phyloP scores from a whole-genome alignment of 345 rosid species.

The Ricinus communis region DNA sequence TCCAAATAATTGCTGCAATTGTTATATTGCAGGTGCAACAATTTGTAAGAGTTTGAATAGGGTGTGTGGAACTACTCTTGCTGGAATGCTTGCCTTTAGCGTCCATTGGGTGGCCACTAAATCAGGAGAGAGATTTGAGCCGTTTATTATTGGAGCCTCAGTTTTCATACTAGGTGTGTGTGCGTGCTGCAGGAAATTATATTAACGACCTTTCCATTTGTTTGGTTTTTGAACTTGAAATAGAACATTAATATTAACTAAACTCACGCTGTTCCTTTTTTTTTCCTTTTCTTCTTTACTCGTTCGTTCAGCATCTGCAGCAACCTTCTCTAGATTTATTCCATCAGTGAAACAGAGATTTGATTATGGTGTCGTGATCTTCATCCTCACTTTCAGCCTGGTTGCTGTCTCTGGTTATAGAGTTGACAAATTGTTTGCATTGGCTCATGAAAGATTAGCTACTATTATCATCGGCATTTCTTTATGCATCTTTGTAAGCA shows the following conservation, averaged over 20 bases:
- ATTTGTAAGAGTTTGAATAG: conserved; percentile 42
- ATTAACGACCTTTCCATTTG: background rate
- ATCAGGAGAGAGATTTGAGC: conserved; percentile 38
- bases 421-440: conserved; percentile 29
- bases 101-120: conserved; percentile 46
- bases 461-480: conserved; percentile 42
- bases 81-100: conserved; percentile 48
- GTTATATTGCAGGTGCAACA: conserved; percentile 43
- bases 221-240: background rate
- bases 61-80: conserved; percentile 40
- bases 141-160: conserved; percentile 37
- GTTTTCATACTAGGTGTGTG: conserved; percentile 43
- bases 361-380: conserved; percentile 48
- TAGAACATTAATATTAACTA: background rate
- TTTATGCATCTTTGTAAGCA: conserved; percentile 35
- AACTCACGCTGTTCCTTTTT: background rate
- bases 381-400: conserved; percentile 48
- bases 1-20: no score
- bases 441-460: conserved; percentile 40
- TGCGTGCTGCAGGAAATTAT: no score
- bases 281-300: no score
- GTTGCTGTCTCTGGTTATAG: conserved; percentile 42
- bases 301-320: conserved; percentile 43
- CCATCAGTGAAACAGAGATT: conserved; percentile 36
- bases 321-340: conserved; percentile 43